A percentile compares a stretch with the other conserved stretches of the same genome.
Evolutionary conservation across 495 filamentous ascomycete genomes (phyloP).

Genomic region (Neurospora sp.): DNA sequence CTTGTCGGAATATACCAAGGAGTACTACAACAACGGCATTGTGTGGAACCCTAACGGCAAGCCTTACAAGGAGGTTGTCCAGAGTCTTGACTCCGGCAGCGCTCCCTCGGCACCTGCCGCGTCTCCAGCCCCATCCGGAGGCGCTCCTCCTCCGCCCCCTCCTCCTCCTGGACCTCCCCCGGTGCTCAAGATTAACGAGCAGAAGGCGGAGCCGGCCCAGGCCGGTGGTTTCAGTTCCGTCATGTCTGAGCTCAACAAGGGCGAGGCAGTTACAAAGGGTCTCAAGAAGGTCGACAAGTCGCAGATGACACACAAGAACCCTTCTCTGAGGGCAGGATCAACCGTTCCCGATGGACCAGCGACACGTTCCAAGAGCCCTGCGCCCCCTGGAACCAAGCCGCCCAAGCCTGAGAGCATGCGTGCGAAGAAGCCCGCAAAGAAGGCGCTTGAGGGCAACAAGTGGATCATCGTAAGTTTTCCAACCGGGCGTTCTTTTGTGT

Average conservation of each 20-base stretch:
- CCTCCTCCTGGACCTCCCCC: slow-evolving; percentile 54
- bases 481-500: neutral
- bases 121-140: slow-evolving; percentile 31
- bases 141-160: slow-evolving; percentile 61
- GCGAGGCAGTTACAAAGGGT: slow-evolving; percentile 71
- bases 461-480: slow-evolving; percentile 62
- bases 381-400: slow-evolving; percentile 68
- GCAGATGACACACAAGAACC: slow-evolving; percentile 98
- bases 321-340: slow-evolving; percentile 65
- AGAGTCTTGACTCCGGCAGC: slow-evolving; percentile 30
- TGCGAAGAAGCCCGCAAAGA: slow-evolving; percentile 81
- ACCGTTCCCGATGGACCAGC: slow-evolving; percentile 53
- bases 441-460: slow-evolving; percentile 89
- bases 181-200: slow-evolving; percentile 37
- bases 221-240: slow-evolving; percentile 65
- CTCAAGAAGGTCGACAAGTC: slow-evolving; percentile 88
- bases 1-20: slow-evolving; percentile 68
- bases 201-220: slow-evolving; percentile 18
- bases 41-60: slow-evolving; percentile 82
- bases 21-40: slow-evolving; percentile 66
- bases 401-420: slow-evolving; percentile 94
- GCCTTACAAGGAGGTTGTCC: slow-evolving; percentile 58
- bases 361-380: slow-evolving; percentile 63
- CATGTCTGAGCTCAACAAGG: slow-evolving; percentile 83
- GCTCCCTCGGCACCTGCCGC: slow-evolving; percentile 7